Conservation (phyloP, 2,329 filamentous ascomycete genomes). For the Ophiosphaerella narmari region DNA sequence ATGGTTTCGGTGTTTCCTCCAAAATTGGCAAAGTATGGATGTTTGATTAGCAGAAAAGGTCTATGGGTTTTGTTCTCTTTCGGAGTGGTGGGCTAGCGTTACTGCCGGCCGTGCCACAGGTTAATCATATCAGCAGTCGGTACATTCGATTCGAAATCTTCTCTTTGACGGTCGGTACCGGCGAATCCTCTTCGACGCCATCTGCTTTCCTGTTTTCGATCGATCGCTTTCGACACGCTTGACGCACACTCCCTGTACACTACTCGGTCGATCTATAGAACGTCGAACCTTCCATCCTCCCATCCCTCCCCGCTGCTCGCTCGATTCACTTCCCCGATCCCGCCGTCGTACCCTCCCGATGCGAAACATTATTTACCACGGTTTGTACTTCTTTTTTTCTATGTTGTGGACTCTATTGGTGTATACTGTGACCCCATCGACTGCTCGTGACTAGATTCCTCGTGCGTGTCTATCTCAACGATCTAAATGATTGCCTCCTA, state of each 20-base stretch:
- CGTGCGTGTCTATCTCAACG: background rate
- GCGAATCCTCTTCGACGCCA: conserved; percentile 42
- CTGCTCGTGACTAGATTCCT: background rate
- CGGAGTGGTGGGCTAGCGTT: conserved; percentile 29
- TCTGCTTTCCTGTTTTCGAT: conserved; percentile 35
- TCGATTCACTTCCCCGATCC: conserved; percentile 13
- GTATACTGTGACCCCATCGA: too few species aligned
- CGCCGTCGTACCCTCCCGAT: conserved; percentile 3
- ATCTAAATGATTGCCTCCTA: too few species aligned
- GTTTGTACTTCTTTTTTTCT: background rate
- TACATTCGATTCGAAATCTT: conserved; percentile 34
- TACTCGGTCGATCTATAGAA: conserved; percentile 44
- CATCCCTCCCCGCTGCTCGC: conserved; percentile 8
- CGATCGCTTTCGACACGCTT: conserved; percentile 41
- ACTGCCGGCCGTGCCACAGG: conserved; percentile 31
- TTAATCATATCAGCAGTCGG: conserved; percentile 45
- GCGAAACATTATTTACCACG: background rate
- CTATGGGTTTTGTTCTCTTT: conserved; percentile 30
- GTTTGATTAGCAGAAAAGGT: conserved; percentile 27
- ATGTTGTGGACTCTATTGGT: background rate
- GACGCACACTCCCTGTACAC: conserved; percentile 42
- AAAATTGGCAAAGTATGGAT: conserved; percentile 30
- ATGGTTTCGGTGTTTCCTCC: conserved; percentile 20
- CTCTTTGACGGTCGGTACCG: conserved; percentile 42
- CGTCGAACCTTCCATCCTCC: conserved; percentile 31